Base-by-base conservation (phyloP, 1,284 basidiomycete genomes). In the Cryptococcus sp. region DNA sequence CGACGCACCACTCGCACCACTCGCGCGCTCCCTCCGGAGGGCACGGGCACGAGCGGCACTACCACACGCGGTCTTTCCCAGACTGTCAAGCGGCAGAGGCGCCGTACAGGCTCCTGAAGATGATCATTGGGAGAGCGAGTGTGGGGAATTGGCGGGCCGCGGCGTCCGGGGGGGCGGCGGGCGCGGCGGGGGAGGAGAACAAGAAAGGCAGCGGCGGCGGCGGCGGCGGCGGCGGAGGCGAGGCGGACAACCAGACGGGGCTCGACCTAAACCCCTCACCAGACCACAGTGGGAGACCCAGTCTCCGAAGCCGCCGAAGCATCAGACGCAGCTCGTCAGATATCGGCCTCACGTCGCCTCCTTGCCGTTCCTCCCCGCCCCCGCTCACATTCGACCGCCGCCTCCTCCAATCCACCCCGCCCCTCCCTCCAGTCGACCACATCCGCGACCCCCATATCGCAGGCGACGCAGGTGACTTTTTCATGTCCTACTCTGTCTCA, bases 111-210 rank as follows among this genome's bases (percentile, higher is more conserved):
- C 48, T 66, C 15, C 52, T 66, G 16, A 48, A 38, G 1, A 40
- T 24, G 15, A 56, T 57, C 16, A 66, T 66, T 21, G 60, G 62
- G 5, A 24, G 56, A 53, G 64, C 64, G 3, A 66, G 64, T 46
- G 54, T 54, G 9, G 35, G 46, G 42, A 51, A 57, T 33, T 28
- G 55, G 15, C 54, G 53, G 35, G 37, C 16, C 15, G 33, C 18
- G 15, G 43, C 15, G 16, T 24, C 18, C 16, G 16, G 28, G 11
- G 35, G 11, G 33, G n/a, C 15, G 15, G 39, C 42, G 23, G 18
- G 39, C 36, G 11, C n/a, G 38, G 23, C 20, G 18, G 43, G 20
- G 44, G 23, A 49, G 51, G 47, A 3, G 50, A 53, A 16, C 44
- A 51, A 11, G 46, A 47, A 45, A 7, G 2, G 51, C 51, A 28